Evolutionary conservation across 2,329 filamentous ascomycete genomes (phyloP).

Genomic region (Calonectria pseudoreteaudii): DNA sequence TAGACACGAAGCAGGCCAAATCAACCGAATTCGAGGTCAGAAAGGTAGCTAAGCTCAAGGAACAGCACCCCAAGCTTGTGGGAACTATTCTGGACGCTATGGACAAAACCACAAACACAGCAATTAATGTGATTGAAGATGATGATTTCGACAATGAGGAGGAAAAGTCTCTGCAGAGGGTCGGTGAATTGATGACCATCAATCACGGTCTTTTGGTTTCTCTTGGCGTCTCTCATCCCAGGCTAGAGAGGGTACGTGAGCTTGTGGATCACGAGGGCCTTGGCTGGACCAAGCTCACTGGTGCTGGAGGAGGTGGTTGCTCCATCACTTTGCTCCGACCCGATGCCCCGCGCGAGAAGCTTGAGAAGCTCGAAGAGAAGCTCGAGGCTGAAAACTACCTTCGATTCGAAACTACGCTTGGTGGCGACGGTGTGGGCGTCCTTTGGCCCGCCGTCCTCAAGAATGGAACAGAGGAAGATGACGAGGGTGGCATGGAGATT

Average conservation of each 20-base stretch:
- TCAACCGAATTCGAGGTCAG: slow-evolving; percentile 87
- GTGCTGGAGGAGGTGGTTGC: slow-evolving; percentile 94
- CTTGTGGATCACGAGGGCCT: slow-evolving; percentile 89
- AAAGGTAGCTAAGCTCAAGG: slow-evolving; percentile 82
- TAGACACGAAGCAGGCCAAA: slow-evolving; percentile 89
- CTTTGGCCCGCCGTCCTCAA: slow-evolving; percentile 92
- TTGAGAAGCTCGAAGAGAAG: slow-evolving; percentile 73
- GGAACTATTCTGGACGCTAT: slow-evolving; percentile 87
- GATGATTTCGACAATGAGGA: slow-evolving; percentile 76
- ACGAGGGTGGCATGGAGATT: slow-evolving; percentile 89
- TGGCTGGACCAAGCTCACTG: slow-evolving; percentile 97
- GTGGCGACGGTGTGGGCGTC: slow-evolving; percentile 93
- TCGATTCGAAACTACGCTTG: slow-evolving; percentile 89
- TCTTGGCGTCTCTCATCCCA: slow-evolving; percentile 93
- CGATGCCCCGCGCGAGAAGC: slow-evolving; percentile 64
- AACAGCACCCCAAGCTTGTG: slow-evolving; percentile 80
- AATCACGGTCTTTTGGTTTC: slow-evolving; percentile 95
- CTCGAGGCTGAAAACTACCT: slow-evolving; percentile 80
- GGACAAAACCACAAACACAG: slow-evolving; percentile 74
- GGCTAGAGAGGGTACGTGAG: slow-evolving; percentile 90
- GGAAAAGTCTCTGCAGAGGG: slow-evolving; percentile 72
- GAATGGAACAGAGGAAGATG: slow-evolving; percentile 83
- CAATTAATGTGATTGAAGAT: slow-evolving; percentile 65
- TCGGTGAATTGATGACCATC: slow-evolving; percentile 91
- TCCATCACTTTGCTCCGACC: slow-evolving; percentile 91